phyloP scores from a whole-genome alignment of 108 stramenopile species.

The Cyclotella atomus region DNA sequence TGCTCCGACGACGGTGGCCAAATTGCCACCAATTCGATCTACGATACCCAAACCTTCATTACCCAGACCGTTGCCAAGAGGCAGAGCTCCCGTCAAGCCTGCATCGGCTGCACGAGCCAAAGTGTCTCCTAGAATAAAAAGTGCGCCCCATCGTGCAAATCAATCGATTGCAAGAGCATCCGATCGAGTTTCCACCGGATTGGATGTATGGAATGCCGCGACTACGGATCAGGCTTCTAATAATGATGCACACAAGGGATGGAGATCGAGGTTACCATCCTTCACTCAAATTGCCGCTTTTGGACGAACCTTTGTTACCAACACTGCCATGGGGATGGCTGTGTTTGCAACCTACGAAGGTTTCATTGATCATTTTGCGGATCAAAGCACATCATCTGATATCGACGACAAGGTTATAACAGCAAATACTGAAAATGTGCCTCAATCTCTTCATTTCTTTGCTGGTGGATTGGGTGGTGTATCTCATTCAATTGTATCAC shows the following conservation, averaged over 20 bases:
- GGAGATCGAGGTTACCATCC: background rate
- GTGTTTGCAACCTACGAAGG: slow-evolving; percentile 71
- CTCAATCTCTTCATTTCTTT: slow-evolving; percentile 51
- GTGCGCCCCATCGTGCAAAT: background rate
- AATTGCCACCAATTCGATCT: too few relatives aligned
- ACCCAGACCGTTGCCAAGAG: background rate
- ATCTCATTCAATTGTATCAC: slow-evolving; percentile 49
- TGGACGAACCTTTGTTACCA: slow-evolving; percentile 42
- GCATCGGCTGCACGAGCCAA: background rate
- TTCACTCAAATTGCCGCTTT: slow-evolving; percentile 7
- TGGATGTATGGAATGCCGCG: slow-evolving; percentile 56
- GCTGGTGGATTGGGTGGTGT: slow-evolving; percentile 59
- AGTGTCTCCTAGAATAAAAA: background rate
- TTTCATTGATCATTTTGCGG: slow-evolving; percentile 35
- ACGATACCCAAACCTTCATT: background rate
- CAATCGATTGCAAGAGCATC: slow-evolving; percentile 56
- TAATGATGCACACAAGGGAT: background rate
- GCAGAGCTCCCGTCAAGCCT: background rate
- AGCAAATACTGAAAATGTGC: too few relatives aligned
- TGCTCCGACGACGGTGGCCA: slow-evolving; percentile 5
- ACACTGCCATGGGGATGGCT: slow-evolving; percentile 68
- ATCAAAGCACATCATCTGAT: too few relatives aligned
- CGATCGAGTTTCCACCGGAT: slow-evolving; percentile 66
- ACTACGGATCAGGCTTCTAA: background rate
- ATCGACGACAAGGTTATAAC: too few relatives aligned